Percentiles rank a stretch among this genome's conserved stretches.
Evolutionary conservation across 2,329 filamentous ascomycete species (phyloP).

Genomic region (Sclerotinia trifoliorum): DNA sequence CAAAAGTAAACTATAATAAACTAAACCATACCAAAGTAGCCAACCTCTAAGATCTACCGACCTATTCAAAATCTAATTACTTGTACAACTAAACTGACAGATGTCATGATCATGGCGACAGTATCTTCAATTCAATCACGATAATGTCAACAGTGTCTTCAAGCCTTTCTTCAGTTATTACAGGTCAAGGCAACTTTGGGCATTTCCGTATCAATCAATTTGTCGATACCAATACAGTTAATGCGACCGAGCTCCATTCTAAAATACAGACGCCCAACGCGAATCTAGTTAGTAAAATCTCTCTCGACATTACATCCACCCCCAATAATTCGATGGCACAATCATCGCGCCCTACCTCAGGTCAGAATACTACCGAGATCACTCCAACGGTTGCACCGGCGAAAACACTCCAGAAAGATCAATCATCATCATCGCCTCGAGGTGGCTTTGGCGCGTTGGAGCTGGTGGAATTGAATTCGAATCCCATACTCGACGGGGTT

Average conservation of each 20-base stretch:
- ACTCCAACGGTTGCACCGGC: conserved; percentile 28
- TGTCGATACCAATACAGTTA: conserved; percentile 26
- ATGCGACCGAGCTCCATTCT: conserved; percentile 24
- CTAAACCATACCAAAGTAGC: not conserved
- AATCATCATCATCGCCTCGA: conserved; percentile 28
- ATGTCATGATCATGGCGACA: conserved; percentile 36
- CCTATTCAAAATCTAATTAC: not conserved
- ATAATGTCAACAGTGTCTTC: conserved; percentile 37
- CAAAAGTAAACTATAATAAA: not conserved
- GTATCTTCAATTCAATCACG: conserved; percentile 24
- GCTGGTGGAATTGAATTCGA: conserved; percentile 50
- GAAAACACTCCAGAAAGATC: conserved; percentile 28
- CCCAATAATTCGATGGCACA: conserved; percentile 26
- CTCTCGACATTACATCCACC: conserved; percentile 16
- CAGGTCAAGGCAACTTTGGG: conserved; percentile 18
- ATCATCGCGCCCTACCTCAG: conserved; percentile 32
- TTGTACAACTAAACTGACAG: conserved; percentile 24
- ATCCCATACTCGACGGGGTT: conserved; percentile 34
- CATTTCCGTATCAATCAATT: conserved; percentile 31
- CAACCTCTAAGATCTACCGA: not conserved
- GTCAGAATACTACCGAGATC: conserved; percentile 30
- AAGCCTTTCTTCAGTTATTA: conserved; percentile 29
- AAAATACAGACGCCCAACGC: conserved; percentile 24
- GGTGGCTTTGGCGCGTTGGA: conserved; percentile 52
- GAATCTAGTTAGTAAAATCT: conserved; percentile 17